Evolutionary conservation across 257 asterid genomes (phyloP).

Genomic region (Leonotis leonurus): DNA sequence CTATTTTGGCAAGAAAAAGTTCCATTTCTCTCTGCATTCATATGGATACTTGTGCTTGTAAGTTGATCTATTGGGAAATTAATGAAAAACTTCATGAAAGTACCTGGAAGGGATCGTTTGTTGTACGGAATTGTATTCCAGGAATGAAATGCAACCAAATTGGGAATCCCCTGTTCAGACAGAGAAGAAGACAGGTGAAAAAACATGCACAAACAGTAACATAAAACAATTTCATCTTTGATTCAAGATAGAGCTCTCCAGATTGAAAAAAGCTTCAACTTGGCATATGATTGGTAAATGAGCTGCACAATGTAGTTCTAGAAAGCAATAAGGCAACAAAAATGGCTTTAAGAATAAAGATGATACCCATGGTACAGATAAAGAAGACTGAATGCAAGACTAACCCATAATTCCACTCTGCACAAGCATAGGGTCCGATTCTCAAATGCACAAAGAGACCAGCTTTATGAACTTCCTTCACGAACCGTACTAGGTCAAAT

Average conservation of each 20-base stretch:
- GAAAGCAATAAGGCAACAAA: neutral
- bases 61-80: neutral
- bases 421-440: constrained; percentile 83
- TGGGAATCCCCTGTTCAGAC: constrained; percentile 65
- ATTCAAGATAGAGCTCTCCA: neutral
- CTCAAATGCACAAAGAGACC: constrained; percentile 68
- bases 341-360: neutral
- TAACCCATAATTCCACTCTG: constrained; percentile 89
- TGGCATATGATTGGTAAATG: neutral
- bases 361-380: neutral
- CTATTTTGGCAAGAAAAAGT: constrained; percentile 60
- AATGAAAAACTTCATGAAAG: neutral
- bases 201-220: neutral
- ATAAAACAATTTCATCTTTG: neutral
- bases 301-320: neutral
- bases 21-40: constrained; percentile 68
- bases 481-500: constrained; percentile 64
- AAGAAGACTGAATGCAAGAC: constrained; percentile 14
- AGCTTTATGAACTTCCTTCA: constrained; percentile 64
- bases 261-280: neutral
- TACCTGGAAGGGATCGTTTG: constrained; percentile 53
- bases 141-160: constrained; percentile 76
- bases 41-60: constrained; percentile 8
- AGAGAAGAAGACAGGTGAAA: neutral
- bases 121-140: constrained; percentile 66